These are phyloP conservation scores for Candida sojae DNA, from an alignment of 1,139 yeast species.

Conservation along the genomic window DNA sequence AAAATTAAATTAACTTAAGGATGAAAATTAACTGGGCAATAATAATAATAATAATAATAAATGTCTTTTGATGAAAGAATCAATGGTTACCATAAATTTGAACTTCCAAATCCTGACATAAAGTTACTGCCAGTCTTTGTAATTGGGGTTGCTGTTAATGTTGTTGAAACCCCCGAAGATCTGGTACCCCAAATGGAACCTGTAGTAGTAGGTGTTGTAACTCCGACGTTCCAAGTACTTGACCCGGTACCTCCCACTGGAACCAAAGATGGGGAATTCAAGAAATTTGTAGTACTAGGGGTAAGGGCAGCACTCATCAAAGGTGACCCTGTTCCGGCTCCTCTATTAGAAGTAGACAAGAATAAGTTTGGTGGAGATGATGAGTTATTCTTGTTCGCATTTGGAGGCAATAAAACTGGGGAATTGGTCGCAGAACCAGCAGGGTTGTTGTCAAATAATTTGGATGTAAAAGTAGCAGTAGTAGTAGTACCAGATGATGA, in stretches of 20 bases:
- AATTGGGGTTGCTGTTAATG: constrained; percentile 5
- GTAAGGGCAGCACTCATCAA: constrained; percentile 11
- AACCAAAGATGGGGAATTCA: constrained; percentile 20
- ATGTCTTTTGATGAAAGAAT: neutral
- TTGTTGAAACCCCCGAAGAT: constrained; percentile 9
- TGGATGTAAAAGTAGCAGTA: constrained; percentile 17
- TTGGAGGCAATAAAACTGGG: constrained; percentile 19
- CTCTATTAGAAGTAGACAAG: constrained; percentile 16
- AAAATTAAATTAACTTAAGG: neutral
- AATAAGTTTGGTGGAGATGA: constrained; percentile 30
- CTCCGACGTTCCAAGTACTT: constrained; percentile 8
- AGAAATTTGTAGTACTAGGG: constrained; percentile 15
- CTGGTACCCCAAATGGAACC: constrained; percentile 14
- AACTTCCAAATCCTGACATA: constrained; percentile 9
- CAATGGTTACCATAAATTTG: constrained; percentile 10
- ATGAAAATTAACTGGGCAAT: too few relatives aligned
- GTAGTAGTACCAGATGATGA: constrained; percentile 14
- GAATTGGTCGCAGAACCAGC: constrained; percentile 17
- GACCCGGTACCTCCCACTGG: constrained; percentile 10
- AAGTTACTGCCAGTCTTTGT: constrained; percentile 8
- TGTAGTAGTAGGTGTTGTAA: constrained; percentile 6
- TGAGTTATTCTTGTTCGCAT: constrained; percentile 6
- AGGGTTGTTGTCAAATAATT: constrained; percentile 20
- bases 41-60: neutral
- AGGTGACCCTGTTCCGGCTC: constrained; percentile 9